Evolutionary conservation across 352 stramenopile genomes (phyloP).

Genomic region (Phytophthora pistaciae): DNA sequence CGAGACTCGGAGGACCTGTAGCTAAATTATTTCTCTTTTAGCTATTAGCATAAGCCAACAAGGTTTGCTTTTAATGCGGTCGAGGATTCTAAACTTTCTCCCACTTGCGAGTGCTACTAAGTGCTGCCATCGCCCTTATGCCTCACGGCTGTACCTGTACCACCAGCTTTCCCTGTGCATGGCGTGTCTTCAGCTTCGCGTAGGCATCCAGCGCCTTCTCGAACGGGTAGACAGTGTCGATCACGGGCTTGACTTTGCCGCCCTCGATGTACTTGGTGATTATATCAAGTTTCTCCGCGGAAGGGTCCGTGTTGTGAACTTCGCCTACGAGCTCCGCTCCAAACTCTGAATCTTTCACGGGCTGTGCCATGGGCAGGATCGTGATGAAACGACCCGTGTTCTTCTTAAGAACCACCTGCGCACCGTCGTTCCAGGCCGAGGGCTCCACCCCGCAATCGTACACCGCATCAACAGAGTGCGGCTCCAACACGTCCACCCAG

Average conservation of each 20-base stretch:
- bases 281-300: neutral
- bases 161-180: neutral
- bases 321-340: constrained; percentile 32
- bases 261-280: constrained; percentile 41
- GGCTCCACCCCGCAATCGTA: constrained; percentile 41
- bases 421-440: constrained; percentile 26
- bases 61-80: too few relatives aligned
- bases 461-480: constrained; percentile 40
- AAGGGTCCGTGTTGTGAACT: neutral
- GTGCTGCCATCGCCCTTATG: too few relatives aligned
- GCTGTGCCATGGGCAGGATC: constrained; percentile 28
- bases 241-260: constrained; percentile 38
- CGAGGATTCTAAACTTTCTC: too few relatives aligned
- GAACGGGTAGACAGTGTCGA: constrained; percentile 60
- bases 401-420: constrained; percentile 34
- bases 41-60: too few relatives aligned
- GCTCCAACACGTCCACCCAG: constrained; percentile 31
- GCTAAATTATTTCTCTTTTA: too few relatives aligned
- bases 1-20: too few relatives aligned
- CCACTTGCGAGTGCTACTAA: too few relatives aligned
- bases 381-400: constrained; percentile 34
- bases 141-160: neutral
- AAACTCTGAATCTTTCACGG: constrained; percentile 46
- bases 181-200: constrained; percentile 41
- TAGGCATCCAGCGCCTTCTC: constrained; percentile 59